These are phyloP conservation scores for Tuctoria greenei DNA, from an alignment of 176 grass and related monocot species.

Conservation along the genomic window DNA sequence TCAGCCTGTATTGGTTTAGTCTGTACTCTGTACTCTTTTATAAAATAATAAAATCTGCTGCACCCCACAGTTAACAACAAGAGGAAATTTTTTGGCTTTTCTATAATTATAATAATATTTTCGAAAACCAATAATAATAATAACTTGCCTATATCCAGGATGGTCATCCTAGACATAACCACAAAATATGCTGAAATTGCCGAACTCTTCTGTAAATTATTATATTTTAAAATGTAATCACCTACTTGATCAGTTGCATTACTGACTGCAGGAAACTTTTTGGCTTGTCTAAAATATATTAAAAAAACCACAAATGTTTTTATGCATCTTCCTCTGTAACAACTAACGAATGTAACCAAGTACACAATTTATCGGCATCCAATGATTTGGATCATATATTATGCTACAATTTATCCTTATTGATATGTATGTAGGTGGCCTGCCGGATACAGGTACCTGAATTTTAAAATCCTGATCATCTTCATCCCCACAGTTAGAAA, in stretches of 20 bases:
- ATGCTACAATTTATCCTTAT: too few species aligned
- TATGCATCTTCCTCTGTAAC: not conserved
- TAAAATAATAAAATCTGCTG: not conserved
- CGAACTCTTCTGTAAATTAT: not conserved
- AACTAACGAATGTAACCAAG: not conserved
- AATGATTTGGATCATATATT: not conserved
- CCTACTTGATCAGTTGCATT: not conserved
- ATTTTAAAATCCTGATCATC: too few species aligned
- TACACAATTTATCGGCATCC: not conserved
- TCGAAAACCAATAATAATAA: not conserved
- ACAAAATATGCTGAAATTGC: not conserved
- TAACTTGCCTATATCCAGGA: not conserved
- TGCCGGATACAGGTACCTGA: not conserved
- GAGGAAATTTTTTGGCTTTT: too few species aligned
- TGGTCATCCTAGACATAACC: not conserved
- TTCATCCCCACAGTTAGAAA: not conserved
- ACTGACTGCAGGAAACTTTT: not conserved
- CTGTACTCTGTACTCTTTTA: too few species aligned
- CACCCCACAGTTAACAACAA: not conserved
- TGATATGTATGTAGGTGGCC: not conserved
- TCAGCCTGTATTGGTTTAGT: not conserved
- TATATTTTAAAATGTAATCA: not conserved
- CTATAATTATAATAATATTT: too few species aligned
- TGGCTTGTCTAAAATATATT: not conserved
- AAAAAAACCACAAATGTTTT: not conserved